Evolutionary conservation across 768 basidiomycete genomes (phyloP).

Genomic region (Leccinum subtestaceum): DNA sequence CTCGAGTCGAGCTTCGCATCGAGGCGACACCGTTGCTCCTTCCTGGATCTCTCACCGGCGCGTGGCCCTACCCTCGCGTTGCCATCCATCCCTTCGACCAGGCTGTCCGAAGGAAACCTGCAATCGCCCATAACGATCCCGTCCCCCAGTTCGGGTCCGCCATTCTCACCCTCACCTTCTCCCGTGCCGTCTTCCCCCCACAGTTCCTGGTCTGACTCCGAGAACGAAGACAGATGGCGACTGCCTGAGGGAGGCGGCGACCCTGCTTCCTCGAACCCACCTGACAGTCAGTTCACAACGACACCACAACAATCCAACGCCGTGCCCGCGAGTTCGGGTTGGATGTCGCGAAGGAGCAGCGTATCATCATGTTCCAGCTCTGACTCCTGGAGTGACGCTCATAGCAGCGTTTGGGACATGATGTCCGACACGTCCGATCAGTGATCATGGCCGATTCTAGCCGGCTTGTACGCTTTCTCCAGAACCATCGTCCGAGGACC

Average conservation of each 20-base stretch:
- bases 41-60: conserved; percentile 1
- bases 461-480: not conserved
- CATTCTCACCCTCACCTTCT: conserved; percentile 19
- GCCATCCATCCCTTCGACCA: conserved; percentile 30
- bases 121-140: conserved; percentile 30
- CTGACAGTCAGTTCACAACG: not conserved
- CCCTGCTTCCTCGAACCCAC: not conserved
- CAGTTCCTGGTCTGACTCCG: conserved; percentile 8
- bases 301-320: not conserved
- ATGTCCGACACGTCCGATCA: conserved; percentile 16
- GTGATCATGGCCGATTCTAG: not conserved
- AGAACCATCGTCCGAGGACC: not conserved
- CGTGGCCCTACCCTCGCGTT: conserved; percentile 13
- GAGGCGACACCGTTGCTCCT: conserved; percentile 4
- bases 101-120: conserved; percentile 13
- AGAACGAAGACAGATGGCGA: conserved; percentile 14
- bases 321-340: not conserved
- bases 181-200: conserved; percentile 10
- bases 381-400: conserved; percentile 31
- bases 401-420: conserved; percentile 27
- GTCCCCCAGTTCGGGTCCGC: conserved; percentile 13
- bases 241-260: not conserved
- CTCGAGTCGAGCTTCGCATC: conserved; percentile 10
- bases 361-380: conserved; percentile 12
- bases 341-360: conserved; percentile 14